Evolutionary conservation across 148 eudicot genomes (phyloP), one percentile per base, ranked within the genome.

Genomic region (Chenopodium berlandieri): DNA sequence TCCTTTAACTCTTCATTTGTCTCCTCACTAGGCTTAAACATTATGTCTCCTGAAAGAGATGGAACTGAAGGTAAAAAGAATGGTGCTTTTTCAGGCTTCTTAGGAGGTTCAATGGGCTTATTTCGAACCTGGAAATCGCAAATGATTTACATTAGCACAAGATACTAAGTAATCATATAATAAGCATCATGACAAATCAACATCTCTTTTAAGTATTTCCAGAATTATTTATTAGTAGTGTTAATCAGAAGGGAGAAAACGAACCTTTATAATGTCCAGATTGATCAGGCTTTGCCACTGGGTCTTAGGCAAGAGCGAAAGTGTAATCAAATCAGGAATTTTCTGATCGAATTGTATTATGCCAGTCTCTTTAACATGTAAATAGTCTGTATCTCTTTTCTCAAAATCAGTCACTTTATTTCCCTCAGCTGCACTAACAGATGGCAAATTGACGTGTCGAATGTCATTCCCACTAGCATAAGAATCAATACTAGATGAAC

Each of bases 251-350:
- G 52, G 73, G 78, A 81, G 80, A 50, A 76, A 75, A 69, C 37
- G 79, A 79, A 92, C 95, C 93, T 97, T 97, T 60, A 97, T 97
- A 46, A 94, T 89, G 78, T 97, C 99, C 86, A 97, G 81, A 82
- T 97, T 97, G 88, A 94, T 86, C 90, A 97, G 88, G 86, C 99
- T 92, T 80, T 97, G 99, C 99, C 99, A 97, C 87, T 97, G 99
- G 68, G 92, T 92, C 89, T 92, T 94, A 44, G 99, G 99, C 81
- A 97, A 86, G 75, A 97, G 84, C 2, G 99, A 92, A 54, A 97
- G 98, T 58, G 99, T 89, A 76, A 97, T 94, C 34, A 97, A 90
- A 86, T 97, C 97, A 12, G 99, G 99, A 48, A 97, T 94, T 77
- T 91, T 93, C 76, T 84, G 86, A 77, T 89, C 84, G 64, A 83